A percentile compares a stretch with the other conserved stretches of the same genome.
Evolutionary conservation across 176 grass and related monocot species (phyloP).

Genomic region (Oryza officinalis): DNA sequence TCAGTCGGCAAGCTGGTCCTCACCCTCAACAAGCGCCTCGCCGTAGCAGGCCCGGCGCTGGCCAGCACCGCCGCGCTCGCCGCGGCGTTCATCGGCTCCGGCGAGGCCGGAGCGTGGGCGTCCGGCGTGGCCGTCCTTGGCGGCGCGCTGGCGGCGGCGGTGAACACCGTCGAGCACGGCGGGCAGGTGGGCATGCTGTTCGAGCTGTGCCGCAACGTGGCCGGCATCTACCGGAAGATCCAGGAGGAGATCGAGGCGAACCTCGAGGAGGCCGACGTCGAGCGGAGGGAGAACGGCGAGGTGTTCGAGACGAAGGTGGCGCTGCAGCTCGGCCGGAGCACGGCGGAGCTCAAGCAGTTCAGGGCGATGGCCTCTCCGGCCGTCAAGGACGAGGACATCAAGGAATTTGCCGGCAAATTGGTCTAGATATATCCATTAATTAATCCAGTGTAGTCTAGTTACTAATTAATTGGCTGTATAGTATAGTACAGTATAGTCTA

Average conservation of each 20-base stretch:
- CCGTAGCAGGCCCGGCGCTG: slow-evolving; percentile 33
- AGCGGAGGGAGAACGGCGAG: slow-evolving; percentile 60
- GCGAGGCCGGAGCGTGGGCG: neutral
- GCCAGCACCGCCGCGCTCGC: slow-evolving; percentile 37
- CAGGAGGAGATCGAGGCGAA: slow-evolving; percentile 56
- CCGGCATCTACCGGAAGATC: slow-evolving; percentile 49
- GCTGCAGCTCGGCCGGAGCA: slow-evolving; percentile 44
- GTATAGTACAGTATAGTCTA: neutral
- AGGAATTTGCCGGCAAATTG: slow-evolving; percentile 49
- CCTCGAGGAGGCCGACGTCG: slow-evolving; percentile 35
- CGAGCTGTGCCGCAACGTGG: slow-evolving; percentile 46
- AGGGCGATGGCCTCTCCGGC: slow-evolving; percentile 36
- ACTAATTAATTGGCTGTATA: neutral
- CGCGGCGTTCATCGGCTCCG: slow-evolving; percentile 32
- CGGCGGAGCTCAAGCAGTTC: slow-evolving; percentile 42
- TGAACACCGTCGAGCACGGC: slow-evolving; percentile 54
- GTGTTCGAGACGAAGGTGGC: slow-evolving; percentile 54
- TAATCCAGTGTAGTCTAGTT: neutral
- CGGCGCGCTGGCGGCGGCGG: slow-evolving; percentile 38
- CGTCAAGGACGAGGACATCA: slow-evolving; percentile 35
- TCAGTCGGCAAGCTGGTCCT: slow-evolving; percentile 18
- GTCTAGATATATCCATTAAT: slow-evolving; percentile 2
- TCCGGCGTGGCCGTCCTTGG: slow-evolving; percentile 1
- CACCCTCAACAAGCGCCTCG: slow-evolving; percentile 30
- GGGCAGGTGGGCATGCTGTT: slow-evolving; percentile 62